A percentile compares a stretch with the other conserved stretches of the same genome.
Conservation (phyloP, 352 stramenopile species). For the Pythium inflatum region DNA sequence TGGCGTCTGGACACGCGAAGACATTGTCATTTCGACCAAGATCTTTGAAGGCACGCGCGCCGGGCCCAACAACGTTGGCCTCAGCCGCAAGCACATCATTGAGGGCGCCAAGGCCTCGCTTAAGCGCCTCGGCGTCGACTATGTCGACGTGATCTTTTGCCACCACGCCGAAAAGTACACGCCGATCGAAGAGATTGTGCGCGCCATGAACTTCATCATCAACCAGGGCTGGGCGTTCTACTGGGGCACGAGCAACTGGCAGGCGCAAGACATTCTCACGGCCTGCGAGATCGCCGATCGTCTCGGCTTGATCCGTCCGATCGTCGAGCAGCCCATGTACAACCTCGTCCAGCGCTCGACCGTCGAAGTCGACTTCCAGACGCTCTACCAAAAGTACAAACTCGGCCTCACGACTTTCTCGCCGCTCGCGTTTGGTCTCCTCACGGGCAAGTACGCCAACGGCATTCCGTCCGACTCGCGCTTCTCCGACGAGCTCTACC, state of each 20-base stretch:
- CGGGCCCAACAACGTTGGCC: slow-evolving; percentile 34
- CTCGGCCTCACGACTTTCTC: slow-evolving; percentile 51
- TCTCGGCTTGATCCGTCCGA: slow-evolving; percentile 36
- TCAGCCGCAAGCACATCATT: slow-evolving; percentile 56
- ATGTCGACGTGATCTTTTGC: slow-evolving; percentile 53
- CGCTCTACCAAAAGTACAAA: slow-evolving; percentile 50
- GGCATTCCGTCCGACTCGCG: slow-evolving; percentile 37
- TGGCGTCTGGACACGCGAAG: slow-evolving; percentile 40
- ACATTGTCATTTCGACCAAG: slow-evolving; percentile 73
- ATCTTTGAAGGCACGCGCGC: slow-evolving; percentile 45
- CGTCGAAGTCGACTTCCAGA: slow-evolving; percentile 51
- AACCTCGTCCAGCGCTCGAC: slow-evolving; percentile 51
- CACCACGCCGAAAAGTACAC: slow-evolving; percentile 39
- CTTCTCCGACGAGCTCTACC: slow-evolving; percentile 34
- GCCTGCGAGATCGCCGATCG: slow-evolving; percentile 43
- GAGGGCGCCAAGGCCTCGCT: slow-evolving; percentile 55
- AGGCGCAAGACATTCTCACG: slow-evolving; percentile 50
- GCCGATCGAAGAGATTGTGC: slow-evolving; percentile 52
- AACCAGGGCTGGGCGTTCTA: slow-evolving; percentile 47
- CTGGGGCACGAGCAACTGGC: slow-evolving; percentile 65
- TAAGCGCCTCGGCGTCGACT: slow-evolving; percentile 44
- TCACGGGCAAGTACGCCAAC: slow-evolving; percentile 71
- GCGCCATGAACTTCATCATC: slow-evolving; percentile 56
- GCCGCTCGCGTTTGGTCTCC: slow-evolving; percentile 45
- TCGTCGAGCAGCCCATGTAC: slow-evolving; percentile 60